phyloP scores from a whole-genome alignment of 306 rosid species.

The Trichosanthes cucumerina region DNA sequence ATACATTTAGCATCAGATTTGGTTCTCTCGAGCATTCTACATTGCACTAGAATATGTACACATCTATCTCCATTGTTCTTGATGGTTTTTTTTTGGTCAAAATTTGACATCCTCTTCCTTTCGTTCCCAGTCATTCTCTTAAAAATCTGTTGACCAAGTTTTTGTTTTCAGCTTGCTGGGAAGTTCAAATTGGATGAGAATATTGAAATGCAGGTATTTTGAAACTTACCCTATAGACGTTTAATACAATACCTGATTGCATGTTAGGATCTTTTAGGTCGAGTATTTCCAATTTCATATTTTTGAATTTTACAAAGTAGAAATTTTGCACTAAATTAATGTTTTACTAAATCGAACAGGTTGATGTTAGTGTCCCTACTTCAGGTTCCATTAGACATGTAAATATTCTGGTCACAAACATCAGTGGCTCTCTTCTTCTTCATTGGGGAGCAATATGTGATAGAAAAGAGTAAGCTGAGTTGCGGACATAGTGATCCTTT shows the following conservation, averaged over 20 bases:
- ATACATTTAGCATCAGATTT: background rate
- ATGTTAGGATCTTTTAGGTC: background rate
- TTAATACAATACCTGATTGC: conserved; percentile 7
- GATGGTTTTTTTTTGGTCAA: background rate
- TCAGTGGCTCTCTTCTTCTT: conserved; percentile 57
- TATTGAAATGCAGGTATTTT: conserved; percentile 70
- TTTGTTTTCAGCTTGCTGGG: conserved; percentile 47
- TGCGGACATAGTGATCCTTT: conserved; percentile 12
- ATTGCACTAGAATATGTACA: background rate
- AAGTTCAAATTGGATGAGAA: conserved; percentile 76
- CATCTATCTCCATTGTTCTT: background rate
- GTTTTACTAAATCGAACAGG: conserved; percentile 42
- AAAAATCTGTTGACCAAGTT: conserved; percentile 16
- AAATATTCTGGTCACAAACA: conserved; percentile 46
- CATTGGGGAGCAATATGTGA: conserved; percentile 84
- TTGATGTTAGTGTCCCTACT: conserved; percentile 41
- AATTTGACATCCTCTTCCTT: background rate
- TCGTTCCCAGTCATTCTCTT: background rate
- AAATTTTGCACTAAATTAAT: conserved; percentile 19
- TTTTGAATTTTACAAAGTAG: conserved; percentile 5
- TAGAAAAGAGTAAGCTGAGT: conserved; percentile 55
- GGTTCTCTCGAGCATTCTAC: background rate
- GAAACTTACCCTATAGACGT: conserved; percentile 1
- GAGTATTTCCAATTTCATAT: background rate
- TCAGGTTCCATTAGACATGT: conserved; percentile 41